Evolutionary conservation across 257 asterid species (phyloP).

Genomic region (Nicotiana knightiana): DNA sequence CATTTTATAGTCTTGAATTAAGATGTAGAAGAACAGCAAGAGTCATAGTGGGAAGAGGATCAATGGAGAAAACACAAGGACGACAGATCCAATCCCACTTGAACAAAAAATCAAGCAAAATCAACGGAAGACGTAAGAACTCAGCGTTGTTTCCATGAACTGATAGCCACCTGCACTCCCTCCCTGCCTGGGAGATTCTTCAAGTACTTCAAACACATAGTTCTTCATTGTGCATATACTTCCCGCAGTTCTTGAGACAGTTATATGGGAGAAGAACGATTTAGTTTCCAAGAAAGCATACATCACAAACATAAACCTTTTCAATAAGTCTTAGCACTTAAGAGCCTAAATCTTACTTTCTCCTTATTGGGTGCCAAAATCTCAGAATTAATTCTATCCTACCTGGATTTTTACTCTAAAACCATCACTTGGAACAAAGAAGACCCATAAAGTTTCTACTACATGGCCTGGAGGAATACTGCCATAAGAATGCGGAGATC

Average conservation of each 20-base stretch:
- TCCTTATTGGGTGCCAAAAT: background rate
- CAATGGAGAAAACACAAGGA: background rate
- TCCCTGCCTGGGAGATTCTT: background rate
- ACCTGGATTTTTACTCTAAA: background rate
- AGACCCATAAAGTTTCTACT: background rate
- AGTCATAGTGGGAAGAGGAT: background rate
- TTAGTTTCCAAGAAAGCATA: background rate
- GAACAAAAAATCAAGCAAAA: background rate
- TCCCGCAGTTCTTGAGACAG: background rate
- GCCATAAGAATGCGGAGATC: background rate
- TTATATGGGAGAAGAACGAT: background rate
- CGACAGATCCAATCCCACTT: background rate
- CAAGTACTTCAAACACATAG: background rate
- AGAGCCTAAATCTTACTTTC: background rate
- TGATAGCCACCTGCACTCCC: background rate
- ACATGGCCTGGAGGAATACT: background rate
- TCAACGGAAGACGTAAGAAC: background rate
- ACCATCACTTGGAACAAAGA: background rate
- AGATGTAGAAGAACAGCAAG: background rate
- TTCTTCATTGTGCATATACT: background rate
- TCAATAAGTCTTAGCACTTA: too few species aligned
- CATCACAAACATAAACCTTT: background rate
- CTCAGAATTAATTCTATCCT: background rate
- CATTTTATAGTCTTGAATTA: background rate
- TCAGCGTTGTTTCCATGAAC: background rate